These are phyloP conservation scores for Termitomyces sp. DNA, from an alignment of 768 basidiomycete species.

Conservation along the genomic window DNA sequence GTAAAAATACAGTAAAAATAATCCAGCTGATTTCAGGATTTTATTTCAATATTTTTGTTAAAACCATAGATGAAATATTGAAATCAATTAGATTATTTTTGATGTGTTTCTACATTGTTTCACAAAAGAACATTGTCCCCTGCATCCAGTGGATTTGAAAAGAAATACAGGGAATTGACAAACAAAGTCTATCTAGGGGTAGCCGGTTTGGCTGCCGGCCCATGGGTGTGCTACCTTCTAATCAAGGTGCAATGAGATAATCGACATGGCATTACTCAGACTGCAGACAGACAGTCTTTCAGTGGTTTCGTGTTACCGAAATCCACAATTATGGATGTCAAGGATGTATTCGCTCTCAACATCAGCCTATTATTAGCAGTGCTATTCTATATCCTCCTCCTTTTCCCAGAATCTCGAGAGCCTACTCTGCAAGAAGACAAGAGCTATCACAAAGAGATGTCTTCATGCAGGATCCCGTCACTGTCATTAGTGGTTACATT, in stretches of 20 bases:
- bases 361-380: constrained; percentile 30
- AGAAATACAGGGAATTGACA: no score
- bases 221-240: constrained; percentile 48
- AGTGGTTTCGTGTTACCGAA: constrained; percentile 51
- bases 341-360: constrained; percentile 36
- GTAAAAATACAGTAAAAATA: no score
- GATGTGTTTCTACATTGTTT: no score
- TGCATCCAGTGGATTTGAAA: no score
- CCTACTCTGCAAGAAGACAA: constrained; percentile 15
- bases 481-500: constrained; percentile 18
- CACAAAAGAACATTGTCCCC: no score
- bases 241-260: neutral
- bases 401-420: constrained; percentile 51
- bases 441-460: constrained; percentile 17
- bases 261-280: neutral
- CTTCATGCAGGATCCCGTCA: constrained; percentile 25
- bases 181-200: no score
- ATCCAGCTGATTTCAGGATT: no score
- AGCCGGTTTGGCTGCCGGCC: constrained; percentile 75
- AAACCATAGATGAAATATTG: no score
- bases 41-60: no score
- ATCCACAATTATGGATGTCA: constrained; percentile 47
- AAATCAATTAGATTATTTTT: no score
- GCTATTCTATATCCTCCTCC: constrained; percentile 33
- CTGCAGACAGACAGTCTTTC: no score